Conservation (phyloP, 2,329 filamentous ascomycete genomes). For the Botryosphaeria agaves region DNA sequence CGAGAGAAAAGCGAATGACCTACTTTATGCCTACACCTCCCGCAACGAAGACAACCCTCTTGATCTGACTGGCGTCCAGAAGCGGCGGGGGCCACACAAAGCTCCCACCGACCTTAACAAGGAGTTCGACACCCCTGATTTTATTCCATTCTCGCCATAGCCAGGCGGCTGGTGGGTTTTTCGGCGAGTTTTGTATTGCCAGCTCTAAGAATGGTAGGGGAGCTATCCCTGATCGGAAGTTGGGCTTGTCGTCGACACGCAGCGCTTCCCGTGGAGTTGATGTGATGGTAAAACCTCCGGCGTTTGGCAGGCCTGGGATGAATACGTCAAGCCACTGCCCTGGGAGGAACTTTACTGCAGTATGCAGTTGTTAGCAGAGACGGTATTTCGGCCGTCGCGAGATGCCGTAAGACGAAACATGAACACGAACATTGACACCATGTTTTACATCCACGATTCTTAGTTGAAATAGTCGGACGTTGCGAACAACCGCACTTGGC, state of each 20-base stretch:
- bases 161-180: slow-evolving; percentile 59
- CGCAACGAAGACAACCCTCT: slow-evolving; percentile 55
- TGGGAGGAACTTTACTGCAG: slow-evolving; percentile 45
- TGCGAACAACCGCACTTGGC: slow-evolving; percentile 41
- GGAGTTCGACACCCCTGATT: slow-evolving; percentile 41
- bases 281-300: slow-evolving; percentile 80
- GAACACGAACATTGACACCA: slow-evolving; percentile 29
- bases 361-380: background rate
- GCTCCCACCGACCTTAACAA: slow-evolving; percentile 59
- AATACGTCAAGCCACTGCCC: slow-evolving; percentile 84
- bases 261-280: slow-evolving; percentile 46
- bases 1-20: slow-evolving; percentile 11
- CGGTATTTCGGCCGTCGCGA: slow-evolving; percentile 11
- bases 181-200: slow-evolving; percentile 54
- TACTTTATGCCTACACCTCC: slow-evolving; percentile 72
- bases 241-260: slow-evolving; percentile 11
- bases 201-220: slow-evolving; percentile 48
- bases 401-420: slow-evolving; percentile 7
- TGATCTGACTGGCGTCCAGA: slow-evolving; percentile 26
- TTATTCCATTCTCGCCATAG: slow-evolving; percentile 43
- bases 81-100: slow-evolving; percentile 59
- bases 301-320: slow-evolving; percentile 48
- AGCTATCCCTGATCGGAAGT: slow-evolving; percentile 7
- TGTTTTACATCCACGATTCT: slow-evolving; percentile 31
- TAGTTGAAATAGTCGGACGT: slow-evolving; percentile 51